These are phyloP conservation scores for Sphaerulina vaccinii DNA, from an alignment of 2,329 filamentous ascomycete species.

Conservation along the genomic window DNA sequence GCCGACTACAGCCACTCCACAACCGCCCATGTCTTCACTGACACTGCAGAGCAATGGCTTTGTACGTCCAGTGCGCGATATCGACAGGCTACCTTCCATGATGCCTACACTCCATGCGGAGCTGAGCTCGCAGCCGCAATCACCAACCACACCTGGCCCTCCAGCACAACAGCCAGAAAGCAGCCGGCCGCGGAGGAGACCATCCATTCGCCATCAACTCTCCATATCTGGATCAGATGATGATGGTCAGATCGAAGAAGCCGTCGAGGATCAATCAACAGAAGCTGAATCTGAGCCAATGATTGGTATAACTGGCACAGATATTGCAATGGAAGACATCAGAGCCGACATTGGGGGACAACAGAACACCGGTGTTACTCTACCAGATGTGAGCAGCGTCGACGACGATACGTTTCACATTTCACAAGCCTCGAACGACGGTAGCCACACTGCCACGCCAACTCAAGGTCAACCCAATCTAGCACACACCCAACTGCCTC, in stretches of 20 bases:
- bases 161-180: constrained; percentile 55
- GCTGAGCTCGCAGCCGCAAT: constrained; percentile 83
- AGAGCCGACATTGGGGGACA: constrained; percentile 75
- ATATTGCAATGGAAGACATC: constrained; percentile 85
- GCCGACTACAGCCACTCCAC: constrained; percentile 26
- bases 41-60: constrained; percentile 49
- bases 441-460: constrained; percentile 71
- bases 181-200: constrained; percentile 64
- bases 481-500: constrained; percentile 39
- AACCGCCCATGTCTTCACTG: constrained; percentile 32
- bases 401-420: constrained; percentile 92
- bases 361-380: constrained; percentile 65
- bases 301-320: constrained; percentile 68
- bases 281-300: constrained; percentile 73
- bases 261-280: constrained; percentile 74
- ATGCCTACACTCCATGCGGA: constrained; percentile 66
- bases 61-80: constrained; percentile 75
- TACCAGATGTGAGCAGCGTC: constrained; percentile 79
- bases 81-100: constrained; percentile 82
- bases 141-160: constrained; percentile 79
- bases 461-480: constrained; percentile 46
- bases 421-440: constrained; percentile 79
- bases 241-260: constrained; percentile 80
- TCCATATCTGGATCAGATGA: constrained; percentile 85
- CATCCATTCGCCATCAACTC: constrained; percentile 84